Base-by-base conservation (phyloP, 1,284 basidiomycete species). In the Malassezia sp. region DNA sequence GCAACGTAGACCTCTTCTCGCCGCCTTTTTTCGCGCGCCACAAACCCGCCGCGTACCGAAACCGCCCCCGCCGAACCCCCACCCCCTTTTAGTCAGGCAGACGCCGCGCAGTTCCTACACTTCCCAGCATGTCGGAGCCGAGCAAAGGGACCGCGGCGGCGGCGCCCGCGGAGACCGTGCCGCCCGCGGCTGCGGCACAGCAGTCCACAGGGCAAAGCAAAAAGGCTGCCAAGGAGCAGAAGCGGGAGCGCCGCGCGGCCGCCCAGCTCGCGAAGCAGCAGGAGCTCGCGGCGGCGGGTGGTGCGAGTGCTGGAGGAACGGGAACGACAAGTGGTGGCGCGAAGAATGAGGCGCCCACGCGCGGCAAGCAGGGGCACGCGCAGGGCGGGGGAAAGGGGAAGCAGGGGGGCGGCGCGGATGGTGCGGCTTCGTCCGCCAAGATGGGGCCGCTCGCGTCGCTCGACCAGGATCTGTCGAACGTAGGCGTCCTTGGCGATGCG, bases 151-250 rank as follows among this genome's bases (percentile, higher is more conserved):
- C n/a, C 14, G 18, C 29, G 18, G 28, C 15, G 38, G 15, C 38
- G 38, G 20, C 15, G 38, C 32, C 17, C 14, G 18, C 37, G 15
- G 28, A 38, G n/a, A 14, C 5, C 5, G 27, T 26, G 37, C 27
- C 27, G 27, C 27, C 27, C 27, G 20, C 38, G 22, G 38, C 29
- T 15, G 38, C 17, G 2, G 22, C 20, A 12, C 20, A n/a, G 24
- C 17, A 10, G 17, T 14, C 17, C 38, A 39, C 17, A 28, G 27
- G 7, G 30, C 18, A 9, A 52, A 52, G 38, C 31, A 53, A 53
- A 34, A 61, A 60, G 36, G 59, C 57, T n/a, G 61, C 61, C 7
- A 63, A 63, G 44, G 57, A 61, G 34, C 53, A 55, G 28, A 63
- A 63, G 31, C 57, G 56, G 0, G 59, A 60, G 34, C 46, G 61